phyloP scores from a whole-genome alignment of 176 grass and related monocot species.

The Aegilops longissima region DNA sequence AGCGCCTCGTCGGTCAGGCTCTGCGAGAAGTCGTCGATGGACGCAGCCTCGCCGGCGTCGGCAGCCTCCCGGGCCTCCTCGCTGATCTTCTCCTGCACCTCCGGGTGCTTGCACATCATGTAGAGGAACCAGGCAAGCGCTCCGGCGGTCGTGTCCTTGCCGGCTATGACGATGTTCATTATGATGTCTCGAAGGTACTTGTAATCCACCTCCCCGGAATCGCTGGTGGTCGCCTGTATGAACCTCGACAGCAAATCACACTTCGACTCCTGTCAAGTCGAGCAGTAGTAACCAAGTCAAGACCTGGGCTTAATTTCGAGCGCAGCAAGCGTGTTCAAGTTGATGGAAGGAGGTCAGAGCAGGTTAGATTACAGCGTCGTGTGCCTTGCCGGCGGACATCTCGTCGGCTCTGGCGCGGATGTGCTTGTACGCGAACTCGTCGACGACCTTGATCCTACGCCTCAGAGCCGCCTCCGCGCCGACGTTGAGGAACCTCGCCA shows the following conservation, averaged over 20 bases:
- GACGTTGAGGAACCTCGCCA: conserved; percentile 37
- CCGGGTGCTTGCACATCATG: conserved; percentile 66
- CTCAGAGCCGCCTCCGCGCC: conserved; percentile 42
- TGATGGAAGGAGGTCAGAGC: background rate
- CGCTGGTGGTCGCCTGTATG: conserved; percentile 8
- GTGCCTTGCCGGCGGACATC: background rate
- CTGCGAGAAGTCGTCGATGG: conserved; percentile 42
- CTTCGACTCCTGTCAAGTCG: background rate
- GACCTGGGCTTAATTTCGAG: background rate
- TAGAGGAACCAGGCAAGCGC: conserved; percentile 64
- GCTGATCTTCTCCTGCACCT: conserved; percentile 45
- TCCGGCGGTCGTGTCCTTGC: conserved; percentile 61
- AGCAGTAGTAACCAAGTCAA: background rate
- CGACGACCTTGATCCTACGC: conserved; percentile 41
- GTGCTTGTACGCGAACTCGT: conserved; percentile 53
- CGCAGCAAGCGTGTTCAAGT: background rate
- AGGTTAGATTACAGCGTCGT: conserved; percentile 14
- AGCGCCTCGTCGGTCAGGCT: conserved; percentile 56
- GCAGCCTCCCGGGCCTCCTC: conserved; percentile 33
- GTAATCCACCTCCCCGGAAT: conserved; percentile 33
- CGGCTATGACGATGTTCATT: conserved; percentile 58
- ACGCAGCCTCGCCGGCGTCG: background rate
- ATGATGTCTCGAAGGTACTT: conserved; percentile 69
- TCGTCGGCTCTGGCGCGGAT: conserved; percentile 33
- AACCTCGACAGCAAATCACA: conserved; percentile 59